Base-by-base conservation (phyloP, 345 rosid genomes). In the Raphanus sativus region DNA sequence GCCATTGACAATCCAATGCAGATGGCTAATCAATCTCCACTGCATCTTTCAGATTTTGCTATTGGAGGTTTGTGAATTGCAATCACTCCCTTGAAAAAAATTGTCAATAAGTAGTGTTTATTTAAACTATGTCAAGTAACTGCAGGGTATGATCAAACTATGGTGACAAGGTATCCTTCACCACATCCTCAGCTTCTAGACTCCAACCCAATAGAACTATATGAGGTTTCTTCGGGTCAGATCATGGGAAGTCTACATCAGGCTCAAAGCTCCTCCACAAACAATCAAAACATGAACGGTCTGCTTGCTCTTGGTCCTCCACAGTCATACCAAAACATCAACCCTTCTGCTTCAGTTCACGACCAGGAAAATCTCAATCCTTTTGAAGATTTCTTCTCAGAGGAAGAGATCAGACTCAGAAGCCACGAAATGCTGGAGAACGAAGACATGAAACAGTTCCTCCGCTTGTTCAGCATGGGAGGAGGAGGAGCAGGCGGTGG, bases 131-230 rank as follows among this genome's bases (percentile, higher is more conserved):
- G 11, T 7, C 11, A 6, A 17, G 2, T 16, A 28, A 2, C 9
- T 52, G 60, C 26, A 55, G 60, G 60, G 60, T 55, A 55, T 55
- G 60, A 55, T 54, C 59, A 54, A 54, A 54, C 59, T 52, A 15
- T 52, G 58, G 58, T 15, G 58, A 2, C 58, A 52, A 52, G 58
- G 3, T 52, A 52, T 52, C 58, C 58, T 52, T 21, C 21, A 21
- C 58, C 4, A 21, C 24, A 52, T 0, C 24, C 9, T 3, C 58
- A 15, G 58, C 58, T 42, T 42, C 52, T 42, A 42, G 15, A 42
- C 6, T 42, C 15, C 52, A 42, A 42, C 52, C 15, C 55, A 42
- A 4, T 15, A 12, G 52, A 15, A 42, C 52, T 3, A 0, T 42
- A 4, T 12, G 52, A 42, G 52, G 52, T 42, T 42, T n/a, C 52